Evolutionary conservation across 2,329 filamentous ascomycete genomes (phyloP), one percentile per base, ranked within the genome.

Genomic region (Clonostachys byssicola): DNA sequence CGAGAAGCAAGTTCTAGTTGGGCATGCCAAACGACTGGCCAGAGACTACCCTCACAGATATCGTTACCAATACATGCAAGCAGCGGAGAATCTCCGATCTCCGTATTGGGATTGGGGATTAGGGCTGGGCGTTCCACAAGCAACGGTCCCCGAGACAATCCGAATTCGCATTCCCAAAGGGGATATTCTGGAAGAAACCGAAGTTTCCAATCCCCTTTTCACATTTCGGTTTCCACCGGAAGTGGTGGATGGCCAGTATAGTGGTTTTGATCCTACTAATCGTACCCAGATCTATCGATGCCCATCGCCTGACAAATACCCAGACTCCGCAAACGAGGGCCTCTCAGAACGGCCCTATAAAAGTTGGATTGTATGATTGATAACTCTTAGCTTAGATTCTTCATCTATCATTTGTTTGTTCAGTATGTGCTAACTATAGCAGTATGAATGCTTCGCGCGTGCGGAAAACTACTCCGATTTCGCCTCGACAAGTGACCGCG

Each of bases 91-190:
- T 0, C 65, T 80, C 23, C 70, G 77, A 34, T 58, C 70, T 12
- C 75, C 77, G 3, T 80, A 66, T 60, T 81, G 77, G 78, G 77
- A 81, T 60, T 81, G 76, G 77, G 75, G 68, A 3, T 49, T 52
- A 4, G 57, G 72, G 34, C 52, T 66, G 5, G 50, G 52, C n/a
- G 64, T 81, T 4, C 77, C 78, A 5, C 52, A 56, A 0, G 66
- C 68, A n/a, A 68, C 62, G 3, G 58, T 59, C 3, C 55, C 59
- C 23, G 52, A 59, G 39, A 68, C 59, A 12, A 56, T 72, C 43
- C 64, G 48, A 6, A 60, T 78, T 49, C 67, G 65, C n/a, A 62
- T 73, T 16, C 70, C 75, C 5, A 57, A 62, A 18, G 67, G 67
- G 44, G 52, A 55, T 36, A 51, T 49, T 14, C 44, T 68, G 17